phyloP scores from a whole-genome alignment of 2,329 filamentous ascomycete species.

The Curvularia hawaiiensis region DNA sequence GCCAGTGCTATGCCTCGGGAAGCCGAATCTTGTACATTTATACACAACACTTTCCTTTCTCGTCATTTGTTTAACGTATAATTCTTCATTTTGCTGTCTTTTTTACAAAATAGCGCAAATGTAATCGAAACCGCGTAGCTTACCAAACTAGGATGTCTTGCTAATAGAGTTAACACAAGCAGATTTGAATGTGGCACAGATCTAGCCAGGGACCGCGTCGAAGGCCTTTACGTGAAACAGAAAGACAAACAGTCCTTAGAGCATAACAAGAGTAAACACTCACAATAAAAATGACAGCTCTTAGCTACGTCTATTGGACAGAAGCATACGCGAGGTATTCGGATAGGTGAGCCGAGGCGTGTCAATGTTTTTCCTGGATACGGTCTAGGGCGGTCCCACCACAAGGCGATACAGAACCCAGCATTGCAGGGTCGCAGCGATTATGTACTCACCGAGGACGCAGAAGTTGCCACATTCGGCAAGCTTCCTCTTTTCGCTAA shows the following conservation, averaged over 20 bases:
- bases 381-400: not conserved
- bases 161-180: not conserved
- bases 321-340: conserved; percentile 3
- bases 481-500: not conserved
- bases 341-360: not conserved
- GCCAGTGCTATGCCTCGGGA: not conserved
- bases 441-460: not conserved
- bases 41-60: not conserved
- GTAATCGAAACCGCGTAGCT: not conserved
- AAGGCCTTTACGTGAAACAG: too few relatives aligned
- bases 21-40: not conserved
- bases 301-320: not conserved
- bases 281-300: not conserved
- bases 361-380: not conserved
- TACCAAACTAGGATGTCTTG: not conserved
- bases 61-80: not conserved
- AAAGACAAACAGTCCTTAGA: not conserved
- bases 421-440: not conserved
- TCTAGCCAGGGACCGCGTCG: not conserved
- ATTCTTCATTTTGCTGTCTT: not conserved
- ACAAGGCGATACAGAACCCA: not conserved
- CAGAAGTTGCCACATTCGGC: conserved; percentile 2
- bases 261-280: not conserved
- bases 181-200: not conserved
- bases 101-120: not conserved